phyloP scores from a whole-genome alignment of 352 stramenopile species.

The Stephanocyclus meneghinianus region DNA sequence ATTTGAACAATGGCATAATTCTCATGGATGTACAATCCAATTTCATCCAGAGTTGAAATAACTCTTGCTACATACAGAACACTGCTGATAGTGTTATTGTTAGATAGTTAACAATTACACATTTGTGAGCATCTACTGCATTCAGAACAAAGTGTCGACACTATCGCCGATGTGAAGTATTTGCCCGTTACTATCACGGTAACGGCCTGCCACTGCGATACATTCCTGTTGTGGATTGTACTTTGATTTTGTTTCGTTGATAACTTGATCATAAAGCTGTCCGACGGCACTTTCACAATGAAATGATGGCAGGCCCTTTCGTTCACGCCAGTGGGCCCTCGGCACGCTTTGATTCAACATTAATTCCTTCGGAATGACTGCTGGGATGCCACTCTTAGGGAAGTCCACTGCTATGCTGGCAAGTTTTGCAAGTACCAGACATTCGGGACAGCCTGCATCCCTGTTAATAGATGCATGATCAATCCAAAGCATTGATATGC shows the following conservation, averaged over 20 bases:
- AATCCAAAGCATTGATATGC: constrained; percentile 38
- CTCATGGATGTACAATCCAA: no score
- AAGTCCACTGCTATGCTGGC: constrained; percentile 36
- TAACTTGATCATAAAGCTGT: constrained; percentile 38
- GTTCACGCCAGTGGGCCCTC: constrained; percentile 32
- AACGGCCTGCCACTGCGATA: constrained; percentile 18
- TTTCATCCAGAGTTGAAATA: no score
- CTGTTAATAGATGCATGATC: constrained; percentile 26
- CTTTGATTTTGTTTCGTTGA: constrained; percentile 12
- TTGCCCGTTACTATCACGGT: constrained; percentile 25
- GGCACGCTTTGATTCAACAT: background rate
- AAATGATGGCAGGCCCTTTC: constrained; percentile 17
- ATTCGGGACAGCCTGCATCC: constrained; percentile 21
- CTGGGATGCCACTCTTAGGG: constrained; percentile 35
- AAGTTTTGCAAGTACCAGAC: constrained; percentile 25
- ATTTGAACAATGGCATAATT: no score
- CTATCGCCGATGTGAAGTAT: constrained; percentile 24
- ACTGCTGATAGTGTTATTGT: no score
- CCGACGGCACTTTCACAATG: constrained; percentile 24
- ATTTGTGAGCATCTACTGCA: no score
- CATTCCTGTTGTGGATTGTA: background rate
- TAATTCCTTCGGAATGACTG: constrained; percentile 21
- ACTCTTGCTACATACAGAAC: no score
- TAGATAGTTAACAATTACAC: no score
- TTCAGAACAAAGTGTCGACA: no score